Conservation (phyloP, 2,329 filamentous ascomycete species). For the Penicillium oxalicum region DNA sequence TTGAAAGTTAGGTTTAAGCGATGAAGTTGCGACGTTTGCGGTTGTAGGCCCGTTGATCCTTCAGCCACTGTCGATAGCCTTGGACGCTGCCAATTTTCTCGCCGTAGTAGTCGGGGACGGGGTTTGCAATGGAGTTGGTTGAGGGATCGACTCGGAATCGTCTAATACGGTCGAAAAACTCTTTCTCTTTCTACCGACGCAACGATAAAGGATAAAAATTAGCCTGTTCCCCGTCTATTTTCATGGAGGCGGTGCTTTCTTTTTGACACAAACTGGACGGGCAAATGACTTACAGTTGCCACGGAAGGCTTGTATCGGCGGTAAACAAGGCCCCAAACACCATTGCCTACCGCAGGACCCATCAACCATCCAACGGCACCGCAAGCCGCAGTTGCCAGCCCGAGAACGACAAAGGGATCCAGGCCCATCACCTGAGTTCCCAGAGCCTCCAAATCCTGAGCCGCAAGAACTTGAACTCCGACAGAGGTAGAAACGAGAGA, state of each 20-base stretch:
- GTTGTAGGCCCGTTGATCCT: constrained; percentile 95
- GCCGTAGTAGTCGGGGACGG: constrained; percentile 94
- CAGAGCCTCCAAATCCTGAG: constrained; percentile 61
- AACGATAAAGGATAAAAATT: background rate
- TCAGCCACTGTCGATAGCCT: constrained; percentile 91
- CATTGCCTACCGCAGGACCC: constrained; percentile 75
- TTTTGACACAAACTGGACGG: too few relatives aligned
- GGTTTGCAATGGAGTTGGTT: constrained; percentile 82
- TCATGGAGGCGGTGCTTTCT: background rate
- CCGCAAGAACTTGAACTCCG: constrained; percentile 54
- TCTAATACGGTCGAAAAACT: constrained; percentile 89
- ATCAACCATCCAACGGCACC: constrained; percentile 80
- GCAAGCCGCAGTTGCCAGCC: constrained; percentile 69
- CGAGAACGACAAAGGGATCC: constrained; percentile 81
- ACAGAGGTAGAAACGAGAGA: constrained; percentile 56
- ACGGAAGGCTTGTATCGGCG: constrained; percentile 66
- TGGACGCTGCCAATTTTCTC: constrained; percentile 94
- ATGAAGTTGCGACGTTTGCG: constrained; percentile 62
- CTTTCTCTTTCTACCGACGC: constrained; percentile 68
- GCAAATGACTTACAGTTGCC: constrained; percentile 47
- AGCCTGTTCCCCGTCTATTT: too few relatives aligned
- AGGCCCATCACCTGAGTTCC: constrained; percentile 68
- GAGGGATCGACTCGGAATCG: constrained; percentile 87
- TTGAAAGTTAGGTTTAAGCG: constrained; percentile 14
- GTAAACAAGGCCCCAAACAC: constrained; percentile 71